A percentile compares a stretch with the other conserved stretches of the same genome.
Evolutionary conservation across 768 basidiomycete genomes (phyloP).

Genomic region (Serendipita sp.): DNA sequence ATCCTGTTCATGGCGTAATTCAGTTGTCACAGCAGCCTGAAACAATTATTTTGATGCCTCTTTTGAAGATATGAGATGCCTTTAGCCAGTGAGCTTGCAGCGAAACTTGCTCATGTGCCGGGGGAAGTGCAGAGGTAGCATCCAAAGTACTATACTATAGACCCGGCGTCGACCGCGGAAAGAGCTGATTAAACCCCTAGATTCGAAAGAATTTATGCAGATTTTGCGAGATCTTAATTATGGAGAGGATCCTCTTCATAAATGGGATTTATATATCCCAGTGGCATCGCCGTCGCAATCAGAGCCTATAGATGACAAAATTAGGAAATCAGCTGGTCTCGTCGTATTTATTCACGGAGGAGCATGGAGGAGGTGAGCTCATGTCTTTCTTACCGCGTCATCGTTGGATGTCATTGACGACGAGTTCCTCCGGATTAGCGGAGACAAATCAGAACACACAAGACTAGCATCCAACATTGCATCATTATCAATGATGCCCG

Average conservation of each 20-base stretch:
- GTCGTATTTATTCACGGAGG: constrained; percentile 71
- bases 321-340: constrained; percentile 18
- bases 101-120: not conserved
- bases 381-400: not conserved
- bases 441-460: constrained; percentile 52
- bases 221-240: constrained; percentile 8
- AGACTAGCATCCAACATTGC: constrained; percentile 39
- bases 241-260: constrained; percentile 15
- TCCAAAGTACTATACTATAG: not conserved
- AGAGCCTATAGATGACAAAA: not conserved
- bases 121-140: not conserved
- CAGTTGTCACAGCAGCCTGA: too few relatives aligned
- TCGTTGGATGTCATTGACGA: not conserved
- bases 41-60: too few relatives aligned
- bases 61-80: too few relatives aligned
- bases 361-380: constrained; percentile 54
- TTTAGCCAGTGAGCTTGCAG: not conserved
- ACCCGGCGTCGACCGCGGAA: not conserved
- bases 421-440: constrained; percentile 26
- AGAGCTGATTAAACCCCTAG: not conserved
- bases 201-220: not conserved
- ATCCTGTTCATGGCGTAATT: too few relatives aligned
- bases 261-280: constrained; percentile 43
- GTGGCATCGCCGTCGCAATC: not conserved
- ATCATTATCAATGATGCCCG: constrained; percentile 33